Evolutionary conservation across 164 flowering plant species (phyloP), one percentile per base, ranked within the genome.

Genomic region (Cinnamomum chago): DNA sequence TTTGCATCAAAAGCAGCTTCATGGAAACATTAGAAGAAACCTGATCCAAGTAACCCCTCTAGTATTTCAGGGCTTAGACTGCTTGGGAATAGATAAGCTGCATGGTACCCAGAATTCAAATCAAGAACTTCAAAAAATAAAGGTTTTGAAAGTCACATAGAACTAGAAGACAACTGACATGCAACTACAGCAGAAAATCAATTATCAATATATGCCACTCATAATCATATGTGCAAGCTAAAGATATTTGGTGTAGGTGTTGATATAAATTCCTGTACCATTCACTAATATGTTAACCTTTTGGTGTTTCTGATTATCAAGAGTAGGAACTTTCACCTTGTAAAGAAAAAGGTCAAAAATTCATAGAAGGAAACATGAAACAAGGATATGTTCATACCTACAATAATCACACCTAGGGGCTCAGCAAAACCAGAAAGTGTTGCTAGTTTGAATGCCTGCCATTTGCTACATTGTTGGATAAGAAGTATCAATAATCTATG

Each of bases 371-470:
- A 5, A 40, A 40, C 47, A 40, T 40, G 47, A 68, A 68, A 22
- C 51, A 68, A 50, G 47, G 62, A 65, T 40, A 60, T 67, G 35
- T 50, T 74, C 92, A 25, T 86, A 92, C 97, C 98, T 47, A 94
- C 97, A 79, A 94, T 81, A 47, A 94, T 75, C 72, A 94, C 97
- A 65, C 97, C 97, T 47, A 94, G 86, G 70, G 97, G 98, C 82
- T 94, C 97, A 13, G 94, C 97, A 70, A 94, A 79, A 52, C 98
- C 97, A 82, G 98, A 92, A 70, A 91, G 88, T 1, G 97, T 86
- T 76, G 98, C 97, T 85, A 92, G 82, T 81, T 92, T 94, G 88
- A 94, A 94, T 27, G 98, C 97, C 82, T 90, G 92, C 97, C 98
- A 94, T 84, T 94, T 91, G 90, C 98, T 94, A 86, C 68, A 67